Conservation (phyloP, 2,329 filamentous ascomycete species). For the Pseudopithomyces chartarum region DNA sequence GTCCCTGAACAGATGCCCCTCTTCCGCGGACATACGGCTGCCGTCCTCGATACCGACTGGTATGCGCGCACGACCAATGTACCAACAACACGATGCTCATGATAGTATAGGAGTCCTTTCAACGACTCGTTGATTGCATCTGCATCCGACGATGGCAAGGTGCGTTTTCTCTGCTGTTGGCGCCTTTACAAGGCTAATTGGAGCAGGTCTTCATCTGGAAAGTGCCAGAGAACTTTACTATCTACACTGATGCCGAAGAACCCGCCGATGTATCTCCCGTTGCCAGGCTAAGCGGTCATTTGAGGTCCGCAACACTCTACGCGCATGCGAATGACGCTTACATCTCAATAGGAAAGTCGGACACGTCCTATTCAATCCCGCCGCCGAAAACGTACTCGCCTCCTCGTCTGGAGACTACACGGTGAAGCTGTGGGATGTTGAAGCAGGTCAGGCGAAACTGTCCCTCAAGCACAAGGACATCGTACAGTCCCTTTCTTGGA, state of each 20-base stretch:
- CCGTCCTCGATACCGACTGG: constrained; percentile 98
- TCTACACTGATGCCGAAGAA: constrained; percentile 83
- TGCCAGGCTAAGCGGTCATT: constrained; percentile 82
- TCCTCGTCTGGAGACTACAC: constrained; percentile 94
- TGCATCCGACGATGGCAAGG: constrained; percentile 93
- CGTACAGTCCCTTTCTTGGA: constrained; percentile 95
- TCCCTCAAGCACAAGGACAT: constrained; percentile 87
- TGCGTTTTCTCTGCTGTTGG: constrained; percentile 30
- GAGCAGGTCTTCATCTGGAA: constrained; percentile 84
- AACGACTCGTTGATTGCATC: constrained; percentile 93
- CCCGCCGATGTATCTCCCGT: constrained; percentile 80
- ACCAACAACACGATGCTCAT: constrained; percentile 18
- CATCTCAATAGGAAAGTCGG: constrained; percentile 78
- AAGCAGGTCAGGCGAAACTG: constrained; percentile 74
- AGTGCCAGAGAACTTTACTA: constrained; percentile 84
- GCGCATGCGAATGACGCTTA: constrained; percentile 19
- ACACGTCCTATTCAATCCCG: constrained; percentile 96
- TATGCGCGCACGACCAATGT: constrained; percentile 43
- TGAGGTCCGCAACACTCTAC: constrained; percentile 63
- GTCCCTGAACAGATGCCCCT: constrained; percentile 90
- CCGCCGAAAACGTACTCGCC: constrained; percentile 92
- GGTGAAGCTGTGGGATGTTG: constrained; percentile 94
- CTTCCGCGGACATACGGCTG: constrained; percentile 93
- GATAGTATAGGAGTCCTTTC: constrained; percentile 78
- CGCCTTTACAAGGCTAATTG: constrained; percentile 16